Conservation (phyloP, 2,329 filamentous ascomycete genomes). For the Stagonosporopsis tanaceti region DNA sequence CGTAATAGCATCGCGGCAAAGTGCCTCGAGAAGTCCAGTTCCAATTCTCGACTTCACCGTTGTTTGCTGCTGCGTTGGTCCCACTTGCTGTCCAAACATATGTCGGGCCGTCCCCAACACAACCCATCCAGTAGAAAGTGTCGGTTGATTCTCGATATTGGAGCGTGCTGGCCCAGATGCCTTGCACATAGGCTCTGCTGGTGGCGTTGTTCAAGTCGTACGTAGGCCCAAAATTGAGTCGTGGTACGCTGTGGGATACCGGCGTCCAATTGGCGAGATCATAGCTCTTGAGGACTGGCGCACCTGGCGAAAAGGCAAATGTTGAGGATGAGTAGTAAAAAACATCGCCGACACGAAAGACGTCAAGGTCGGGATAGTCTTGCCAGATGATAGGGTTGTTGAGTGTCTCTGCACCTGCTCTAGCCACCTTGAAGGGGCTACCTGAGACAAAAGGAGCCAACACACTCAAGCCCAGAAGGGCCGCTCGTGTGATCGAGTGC, state of each 20-base stretch:
- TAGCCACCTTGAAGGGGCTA: not conserved
- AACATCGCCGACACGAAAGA: constrained; percentile 59
- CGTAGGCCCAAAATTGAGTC: constrained; percentile 49
- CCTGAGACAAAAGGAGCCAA: not conserved
- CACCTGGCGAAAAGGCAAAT: constrained; percentile 65
- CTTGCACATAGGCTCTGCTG: constrained; percentile 58
- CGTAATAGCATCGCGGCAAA: constrained; percentile 63
- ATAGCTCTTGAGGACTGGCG: constrained; percentile 63
- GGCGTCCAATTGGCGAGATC: constrained; percentile 63
- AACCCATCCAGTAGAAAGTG: constrained; percentile 66
- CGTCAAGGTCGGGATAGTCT: constrained; percentile 64
- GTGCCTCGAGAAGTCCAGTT: constrained; percentile 53
- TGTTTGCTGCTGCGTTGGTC: constrained; percentile 48
- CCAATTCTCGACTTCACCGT: constrained; percentile 42
- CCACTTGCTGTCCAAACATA: constrained; percentile 62
- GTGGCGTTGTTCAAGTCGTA: constrained; percentile 58
- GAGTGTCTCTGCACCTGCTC: constrained; percentile 42
- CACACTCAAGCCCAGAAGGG: not conserved
- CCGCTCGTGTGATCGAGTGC: not conserved
- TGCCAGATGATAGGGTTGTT: constrained; percentile 64
- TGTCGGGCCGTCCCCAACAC: constrained; percentile 59
- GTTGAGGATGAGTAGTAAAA: constrained; percentile 66
- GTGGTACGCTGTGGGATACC: constrained; percentile 51
- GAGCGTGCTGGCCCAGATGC: constrained; percentile 65
- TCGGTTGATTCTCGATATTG: constrained; percentile 60